phyloP scores from a whole-genome alignment of 495 filamentous ascomycete genomes.

The Tuber melanosporum region DNA sequence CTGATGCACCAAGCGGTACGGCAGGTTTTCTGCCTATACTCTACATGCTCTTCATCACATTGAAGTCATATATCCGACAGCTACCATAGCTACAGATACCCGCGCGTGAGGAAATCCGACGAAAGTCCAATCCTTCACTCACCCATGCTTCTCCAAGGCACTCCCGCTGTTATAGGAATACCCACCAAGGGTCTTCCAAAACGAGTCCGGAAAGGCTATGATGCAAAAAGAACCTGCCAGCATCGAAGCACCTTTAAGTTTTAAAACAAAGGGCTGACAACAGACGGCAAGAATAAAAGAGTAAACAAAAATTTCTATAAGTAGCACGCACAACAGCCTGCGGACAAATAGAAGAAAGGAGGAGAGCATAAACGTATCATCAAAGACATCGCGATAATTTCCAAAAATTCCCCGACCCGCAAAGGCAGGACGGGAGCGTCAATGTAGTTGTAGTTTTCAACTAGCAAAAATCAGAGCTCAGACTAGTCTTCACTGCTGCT shows the following conservation, averaged over 20 bases:
- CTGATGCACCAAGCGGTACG: too few species aligned
- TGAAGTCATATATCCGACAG: too few species aligned
- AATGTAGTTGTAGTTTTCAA: conserved; percentile 48
- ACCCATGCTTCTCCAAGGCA: background rate
- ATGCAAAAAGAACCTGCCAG: background rate
- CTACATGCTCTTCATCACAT: too few species aligned
- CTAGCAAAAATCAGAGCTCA: too few species aligned
- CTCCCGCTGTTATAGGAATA: background rate
- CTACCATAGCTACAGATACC: too few species aligned
- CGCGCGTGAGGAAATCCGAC: too few species aligned
- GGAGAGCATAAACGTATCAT: background rate
- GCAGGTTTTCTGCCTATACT: too few species aligned
- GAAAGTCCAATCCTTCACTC: background rate
- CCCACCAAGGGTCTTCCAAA: too few species aligned
- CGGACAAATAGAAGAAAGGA: background rate
- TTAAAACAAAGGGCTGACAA: background rate
- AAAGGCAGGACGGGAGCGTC: background rate
- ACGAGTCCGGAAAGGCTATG: background rate
- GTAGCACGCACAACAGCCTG: background rate
- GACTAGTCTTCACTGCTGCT: too few species aligned
- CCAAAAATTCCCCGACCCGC: background rate
- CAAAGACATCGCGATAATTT: background rate
- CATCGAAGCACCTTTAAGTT: background rate
- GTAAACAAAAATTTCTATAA: background rate
- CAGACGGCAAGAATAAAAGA: background rate